Conservation (phyloP, 495 filamentous ascomycete genomes). For the Aspergillus hancockii region DNA sequence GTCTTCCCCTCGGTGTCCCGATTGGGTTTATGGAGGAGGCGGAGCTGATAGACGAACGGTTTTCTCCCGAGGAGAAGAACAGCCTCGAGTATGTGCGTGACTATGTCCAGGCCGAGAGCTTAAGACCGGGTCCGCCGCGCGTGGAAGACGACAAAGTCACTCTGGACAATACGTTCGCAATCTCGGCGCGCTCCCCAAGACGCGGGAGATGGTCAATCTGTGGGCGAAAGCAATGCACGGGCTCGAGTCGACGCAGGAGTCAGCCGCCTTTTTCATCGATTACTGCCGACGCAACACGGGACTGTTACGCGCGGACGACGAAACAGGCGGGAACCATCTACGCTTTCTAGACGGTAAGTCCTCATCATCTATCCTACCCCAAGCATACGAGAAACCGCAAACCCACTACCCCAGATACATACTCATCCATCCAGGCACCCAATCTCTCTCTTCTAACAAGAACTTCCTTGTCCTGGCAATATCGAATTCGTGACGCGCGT, state of each 20-base stretch:
- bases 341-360: conserved; percentile 14
- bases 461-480: no score
- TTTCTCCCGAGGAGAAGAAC: conserved; percentile 31
- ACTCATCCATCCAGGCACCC: no score
- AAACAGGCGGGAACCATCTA: conserved; percentile 40
- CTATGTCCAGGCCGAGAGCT: conserved; percentile 13
- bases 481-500: no score
- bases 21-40: neutral
- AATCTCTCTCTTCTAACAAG: no score
- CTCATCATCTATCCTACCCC: no score
- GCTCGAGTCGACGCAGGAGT: conserved; percentile 39
- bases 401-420: no score
- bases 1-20: neutral
- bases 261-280: conserved; percentile 46
- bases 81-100: conserved; percentile 16
- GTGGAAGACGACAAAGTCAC: conserved; percentile 29
- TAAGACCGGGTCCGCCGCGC: conserved; percentile 14
- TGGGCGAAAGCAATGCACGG: conserved; percentile 46
- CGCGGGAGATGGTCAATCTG: conserved; percentile 28
- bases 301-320: conserved; percentile 39
- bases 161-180: conserved; percentile 29
- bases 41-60: no score
- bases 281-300: conserved; percentile 46
- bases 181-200: conserved; percentile 21
- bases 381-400: no score